Percentiles rank a stretch among this genome's conserved stretches.
phyloP scores from a whole-genome alignment of 192 early-diverging fungal genomes.

The Mortierella alpina region DNA sequence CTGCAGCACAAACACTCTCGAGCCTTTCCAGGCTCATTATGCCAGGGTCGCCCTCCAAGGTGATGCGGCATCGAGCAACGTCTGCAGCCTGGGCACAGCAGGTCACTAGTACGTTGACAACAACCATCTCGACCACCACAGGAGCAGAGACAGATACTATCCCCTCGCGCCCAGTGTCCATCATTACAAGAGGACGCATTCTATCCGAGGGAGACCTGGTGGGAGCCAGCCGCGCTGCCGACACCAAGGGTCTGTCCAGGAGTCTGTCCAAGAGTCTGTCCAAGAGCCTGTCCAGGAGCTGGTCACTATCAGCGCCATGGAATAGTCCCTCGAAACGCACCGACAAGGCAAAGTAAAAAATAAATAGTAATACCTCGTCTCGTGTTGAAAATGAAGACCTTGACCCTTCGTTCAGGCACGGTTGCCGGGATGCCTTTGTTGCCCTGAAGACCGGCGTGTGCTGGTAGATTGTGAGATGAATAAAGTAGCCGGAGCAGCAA shows the following conservation, averaged over 20 bases:
- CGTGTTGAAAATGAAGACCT: background rate
- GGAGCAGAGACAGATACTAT: slow-evolving; percentile 1
- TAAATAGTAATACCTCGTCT: background rate
- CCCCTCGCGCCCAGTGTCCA: background rate
- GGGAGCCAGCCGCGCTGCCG: background rate
- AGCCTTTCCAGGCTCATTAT: slow-evolving; percentile 33
- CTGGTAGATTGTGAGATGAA: too few species aligned
- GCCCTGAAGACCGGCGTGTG: too few species aligned
- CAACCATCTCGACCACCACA: background rate
- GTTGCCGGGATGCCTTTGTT: too few species aligned
- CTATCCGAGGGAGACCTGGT: slow-evolving; percentile 25
- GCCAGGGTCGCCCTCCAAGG: slow-evolving; percentile 6
- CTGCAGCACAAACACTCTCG: slow-evolving; percentile 4
- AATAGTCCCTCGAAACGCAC: slow-evolving; percentile 14
- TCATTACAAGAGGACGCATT: slow-evolving; percentile 17
- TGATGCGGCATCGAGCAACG: slow-evolving; percentile 22
- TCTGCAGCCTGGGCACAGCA: background rate
- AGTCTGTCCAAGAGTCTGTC: background rate
- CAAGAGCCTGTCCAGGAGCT: slow-evolving; percentile 18
- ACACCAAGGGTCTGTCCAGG: background rate
- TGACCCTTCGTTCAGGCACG: background rate
- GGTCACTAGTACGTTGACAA: background rate
- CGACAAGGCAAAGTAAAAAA: background rate
- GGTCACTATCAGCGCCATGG: slow-evolving; percentile 30
- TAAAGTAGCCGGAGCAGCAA: too few species aligned